Evolutionary conservation across 805 yeast species (phyloP).

Genomic region (Myxozyma geophila): DNA sequence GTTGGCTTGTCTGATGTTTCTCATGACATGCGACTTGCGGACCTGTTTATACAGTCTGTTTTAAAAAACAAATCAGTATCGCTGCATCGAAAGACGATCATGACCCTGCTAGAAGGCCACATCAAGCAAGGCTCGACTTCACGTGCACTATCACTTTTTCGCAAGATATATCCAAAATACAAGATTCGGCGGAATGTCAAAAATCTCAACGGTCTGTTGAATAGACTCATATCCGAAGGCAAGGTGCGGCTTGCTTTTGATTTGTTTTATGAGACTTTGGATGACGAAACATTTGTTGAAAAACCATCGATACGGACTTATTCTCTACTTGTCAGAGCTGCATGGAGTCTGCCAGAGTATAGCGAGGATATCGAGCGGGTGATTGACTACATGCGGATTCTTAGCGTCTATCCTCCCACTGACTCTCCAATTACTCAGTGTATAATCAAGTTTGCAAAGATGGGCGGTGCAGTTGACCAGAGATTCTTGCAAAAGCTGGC

Average conservation of each 20-base stretch:
- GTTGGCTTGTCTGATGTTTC: constrained; percentile 28
- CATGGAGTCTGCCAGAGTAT: not conserved
- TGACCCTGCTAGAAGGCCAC: constrained; percentile 21
- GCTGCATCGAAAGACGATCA: constrained; percentile 16
- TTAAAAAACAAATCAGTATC: not conserved
- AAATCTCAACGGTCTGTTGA: constrained; percentile 11
- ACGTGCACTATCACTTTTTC: constrained; percentile 21
- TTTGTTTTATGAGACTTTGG: constrained; percentile 15
- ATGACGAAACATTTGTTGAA: not conserved
- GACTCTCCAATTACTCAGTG: not conserved
- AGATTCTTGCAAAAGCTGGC: not conserved
- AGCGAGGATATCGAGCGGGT: constrained; percentile 2
- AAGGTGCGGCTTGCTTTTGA: constrained; percentile 17
- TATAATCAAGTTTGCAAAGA: not conserved
- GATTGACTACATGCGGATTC: not conserved
- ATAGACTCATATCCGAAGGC: constrained; percentile 9
- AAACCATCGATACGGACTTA: constrained; percentile 8
- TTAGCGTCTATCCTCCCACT: not conserved
- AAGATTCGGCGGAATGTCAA: constrained; percentile 8
- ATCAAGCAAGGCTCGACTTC: constrained; percentile 19
- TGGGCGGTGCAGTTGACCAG: not conserved
- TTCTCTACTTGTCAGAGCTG: constrained; percentile 14
- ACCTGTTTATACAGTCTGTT: constrained; percentile 6
- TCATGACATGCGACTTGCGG: constrained; percentile 25
- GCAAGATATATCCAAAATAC: constrained; percentile 12